phyloP scores from a whole-genome alignment of 2,329 filamentous ascomycete genomes.

The Coniochaeta hoffmannii region DNA sequence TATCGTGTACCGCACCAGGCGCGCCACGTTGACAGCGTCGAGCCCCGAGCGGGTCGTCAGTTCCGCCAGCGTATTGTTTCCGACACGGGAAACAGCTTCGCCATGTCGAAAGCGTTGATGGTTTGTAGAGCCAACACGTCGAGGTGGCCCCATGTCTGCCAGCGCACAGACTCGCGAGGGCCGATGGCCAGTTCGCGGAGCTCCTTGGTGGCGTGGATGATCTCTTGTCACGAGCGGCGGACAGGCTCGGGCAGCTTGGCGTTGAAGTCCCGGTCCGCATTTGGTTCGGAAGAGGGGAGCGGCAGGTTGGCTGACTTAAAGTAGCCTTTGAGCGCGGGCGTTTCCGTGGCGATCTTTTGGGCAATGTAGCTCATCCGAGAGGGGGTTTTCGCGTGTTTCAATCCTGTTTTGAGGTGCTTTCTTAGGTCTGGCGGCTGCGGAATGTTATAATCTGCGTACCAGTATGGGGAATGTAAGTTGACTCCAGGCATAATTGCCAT shows the following conservation, averaged over 20 bases:
- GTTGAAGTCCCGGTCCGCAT: slow-evolving; percentile 38
- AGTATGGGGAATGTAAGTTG: slow-evolving; percentile 25
- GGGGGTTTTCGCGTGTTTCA: slow-evolving; percentile 12
- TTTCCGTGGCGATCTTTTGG: slow-evolving; percentile 37
- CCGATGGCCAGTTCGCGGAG: slow-evolving; percentile 40
- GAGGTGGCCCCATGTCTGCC: slow-evolving; percentile 45
- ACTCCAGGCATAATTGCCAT: no score
- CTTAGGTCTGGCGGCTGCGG: slow-evolving; percentile 12
- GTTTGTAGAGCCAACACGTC: slow-evolving; percentile 42
- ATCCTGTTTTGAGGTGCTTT: not conserved
- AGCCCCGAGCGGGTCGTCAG: slow-evolving; percentile 37
- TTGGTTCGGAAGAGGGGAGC: slow-evolving; percentile 36
- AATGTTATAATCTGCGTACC: slow-evolving; percentile 12
- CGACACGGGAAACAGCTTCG: slow-evolving; percentile 41
- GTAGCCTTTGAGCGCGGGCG: slow-evolving; percentile 41
- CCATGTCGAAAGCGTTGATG: slow-evolving; percentile 42
- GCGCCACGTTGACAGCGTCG: slow-evolving; percentile 41
- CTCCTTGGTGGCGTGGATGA: slow-evolving; percentile 41
- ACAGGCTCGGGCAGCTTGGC: slow-evolving; percentile 35
- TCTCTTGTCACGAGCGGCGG: slow-evolving; percentile 34
- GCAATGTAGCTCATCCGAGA: slow-evolving; percentile 38
- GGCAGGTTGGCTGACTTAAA: slow-evolving; percentile 32
- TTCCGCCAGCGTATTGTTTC: slow-evolving; percentile 35
- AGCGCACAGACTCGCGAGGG: slow-evolving; percentile 42
- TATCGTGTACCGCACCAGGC: slow-evolving; percentile 46